Evolutionary conservation across 169 alveolate genomes (phyloP).

Genomic region (Eimeria tenella): DNA sequence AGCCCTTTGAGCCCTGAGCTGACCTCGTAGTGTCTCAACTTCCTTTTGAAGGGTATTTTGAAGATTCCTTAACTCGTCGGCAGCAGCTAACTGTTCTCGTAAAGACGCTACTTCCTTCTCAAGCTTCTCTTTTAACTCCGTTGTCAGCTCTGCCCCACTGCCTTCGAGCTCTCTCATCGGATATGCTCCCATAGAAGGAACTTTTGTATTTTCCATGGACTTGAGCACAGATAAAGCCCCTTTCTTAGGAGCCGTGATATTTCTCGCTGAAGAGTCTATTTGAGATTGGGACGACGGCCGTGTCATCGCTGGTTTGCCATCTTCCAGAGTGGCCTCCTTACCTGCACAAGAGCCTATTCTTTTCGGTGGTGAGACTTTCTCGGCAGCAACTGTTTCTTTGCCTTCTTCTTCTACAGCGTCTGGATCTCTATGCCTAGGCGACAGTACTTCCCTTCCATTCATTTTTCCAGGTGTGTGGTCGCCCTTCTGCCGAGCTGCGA

Average conservation of each 20-base stretch:
- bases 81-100: conserved; percentile 38
- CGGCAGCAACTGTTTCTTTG: conserved; percentile 4
- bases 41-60: conserved; percentile 57
- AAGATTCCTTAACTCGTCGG: background rate
- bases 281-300: too few relatives aligned
- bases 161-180: conserved; percentile 7
- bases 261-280: too few relatives aligned
- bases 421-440: background rate
- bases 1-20: conserved; percentile 33
- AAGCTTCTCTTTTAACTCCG: conserved; percentile 28
- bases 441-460: conserved; percentile 12
- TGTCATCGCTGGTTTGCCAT: too few relatives aligned
- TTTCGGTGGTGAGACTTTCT: background rate
- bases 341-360: too few relatives aligned
- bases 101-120: conserved; percentile 53
- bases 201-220: conserved; percentile 27
- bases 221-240: background rate
- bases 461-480: background rate
- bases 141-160: background rate
- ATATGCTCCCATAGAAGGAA: conserved; percentile 31
- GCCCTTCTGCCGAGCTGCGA: background rate
- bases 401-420: conserved; percentile 38
- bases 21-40: conserved; percentile 38
- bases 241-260: too few relatives aligned
- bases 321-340: too few relatives aligned